These are phyloP conservation scores for Neurospora sp. DNA, from an alignment of 495 filamentous ascomycete species.

Conservation along the genomic window DNA sequence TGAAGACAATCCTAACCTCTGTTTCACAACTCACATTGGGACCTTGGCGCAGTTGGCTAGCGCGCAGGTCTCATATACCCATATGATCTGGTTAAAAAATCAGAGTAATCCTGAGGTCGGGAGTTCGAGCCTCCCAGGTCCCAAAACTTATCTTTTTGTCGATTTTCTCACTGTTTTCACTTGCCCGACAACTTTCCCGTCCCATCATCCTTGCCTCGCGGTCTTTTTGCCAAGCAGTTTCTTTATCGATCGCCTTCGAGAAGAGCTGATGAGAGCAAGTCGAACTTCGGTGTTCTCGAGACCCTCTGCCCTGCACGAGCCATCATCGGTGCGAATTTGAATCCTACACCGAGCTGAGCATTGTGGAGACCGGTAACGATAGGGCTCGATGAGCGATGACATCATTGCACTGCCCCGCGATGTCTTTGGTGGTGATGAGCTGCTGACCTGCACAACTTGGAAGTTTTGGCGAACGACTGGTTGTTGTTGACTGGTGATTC, in stretches of 20 bases:
- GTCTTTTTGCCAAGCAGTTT: neutral
- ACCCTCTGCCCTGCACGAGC: neutral
- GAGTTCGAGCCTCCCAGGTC: slow-evolving; percentile 15
- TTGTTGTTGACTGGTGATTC: neutral
- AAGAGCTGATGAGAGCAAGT: neutral
- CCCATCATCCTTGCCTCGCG: neutral
- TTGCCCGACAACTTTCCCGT: neutral
- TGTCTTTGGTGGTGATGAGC: neutral
- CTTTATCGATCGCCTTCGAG: neutral
- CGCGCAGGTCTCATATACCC: slow-evolving; percentile 11
- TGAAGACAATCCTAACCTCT: neutral
- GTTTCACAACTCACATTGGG: neutral
- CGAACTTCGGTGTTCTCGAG: neutral
- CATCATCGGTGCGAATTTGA: neutral
- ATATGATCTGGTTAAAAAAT: slow-evolving; percentile 11
- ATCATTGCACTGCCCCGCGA: neutral
- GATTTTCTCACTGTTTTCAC: neutral
- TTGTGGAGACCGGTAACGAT: neutral
- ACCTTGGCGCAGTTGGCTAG: slow-evolving; percentile 13
- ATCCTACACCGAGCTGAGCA: neutral
- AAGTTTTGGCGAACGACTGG: neutral
- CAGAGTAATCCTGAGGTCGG: slow-evolving; percentile 13
- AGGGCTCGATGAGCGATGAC: neutral
- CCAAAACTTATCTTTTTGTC: neutral
- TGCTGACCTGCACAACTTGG: neutral